Conservation (phyloP, 768 basidiomycete species). For the Rubroboletus satanas region DNA sequence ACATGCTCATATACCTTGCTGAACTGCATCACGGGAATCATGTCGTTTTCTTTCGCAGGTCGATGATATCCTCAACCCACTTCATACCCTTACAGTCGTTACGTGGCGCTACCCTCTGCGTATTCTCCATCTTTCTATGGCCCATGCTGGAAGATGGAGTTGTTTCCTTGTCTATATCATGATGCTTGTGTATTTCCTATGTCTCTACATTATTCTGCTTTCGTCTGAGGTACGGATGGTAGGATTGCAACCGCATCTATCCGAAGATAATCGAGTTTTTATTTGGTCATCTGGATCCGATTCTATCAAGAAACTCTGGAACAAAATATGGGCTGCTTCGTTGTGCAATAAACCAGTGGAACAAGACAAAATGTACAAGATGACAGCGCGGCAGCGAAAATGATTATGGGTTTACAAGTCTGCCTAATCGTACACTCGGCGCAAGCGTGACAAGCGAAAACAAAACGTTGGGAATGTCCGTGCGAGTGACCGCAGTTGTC, state of each 20-base stretch:
- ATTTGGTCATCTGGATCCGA: neutral
- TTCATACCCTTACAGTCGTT: constrained; percentile 33
- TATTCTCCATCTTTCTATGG: constrained; percentile 8
- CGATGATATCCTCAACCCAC: constrained; percentile 27
- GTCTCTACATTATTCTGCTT: constrained; percentile 29
- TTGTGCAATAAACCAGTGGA: neutral
- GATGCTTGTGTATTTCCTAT: constrained; percentile 29
- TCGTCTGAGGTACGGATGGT: constrained; percentile 11
- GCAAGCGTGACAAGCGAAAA: constrained; percentile 10
- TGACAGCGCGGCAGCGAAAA: neutral
- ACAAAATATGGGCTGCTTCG: neutral
- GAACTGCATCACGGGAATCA: constrained; percentile 26
- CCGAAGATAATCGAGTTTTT: constrained; percentile 26
- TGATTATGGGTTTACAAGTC: neutral
- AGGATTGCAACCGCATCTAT: constrained; percentile 6
- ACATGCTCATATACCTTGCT: constrained; percentile 33
- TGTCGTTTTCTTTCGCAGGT: constrained; percentile 29
- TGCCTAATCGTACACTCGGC: constrained; percentile 25
- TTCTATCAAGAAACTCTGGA: neutral
- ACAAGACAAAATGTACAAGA: constrained; percentile 12
- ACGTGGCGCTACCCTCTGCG: constrained; percentile 15
- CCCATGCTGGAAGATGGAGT: constrained; percentile 10
- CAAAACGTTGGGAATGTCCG: neutral
- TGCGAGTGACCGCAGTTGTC: constrained; percentile 16
- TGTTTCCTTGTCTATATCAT: constrained; percentile 27